Percentiles rank a stretch among this genome's conserved stretches.
phyloP scores from a whole-genome alignment of 805 yeast species.

The Sungouiozyma intestinalis region DNA sequence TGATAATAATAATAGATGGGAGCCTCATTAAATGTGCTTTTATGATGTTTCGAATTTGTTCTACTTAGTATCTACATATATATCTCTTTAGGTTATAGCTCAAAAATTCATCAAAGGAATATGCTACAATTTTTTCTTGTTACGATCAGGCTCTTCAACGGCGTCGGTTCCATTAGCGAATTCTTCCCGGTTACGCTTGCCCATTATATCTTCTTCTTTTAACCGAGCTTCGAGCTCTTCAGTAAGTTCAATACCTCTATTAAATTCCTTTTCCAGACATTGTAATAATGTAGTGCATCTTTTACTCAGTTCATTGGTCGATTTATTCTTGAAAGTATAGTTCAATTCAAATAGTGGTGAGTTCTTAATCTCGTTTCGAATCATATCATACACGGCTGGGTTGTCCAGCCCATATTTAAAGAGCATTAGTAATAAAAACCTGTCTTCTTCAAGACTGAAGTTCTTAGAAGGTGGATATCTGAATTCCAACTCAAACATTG shows the following conservation, averaged over 20 bases:
- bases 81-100: no score
- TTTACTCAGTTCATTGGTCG: slow-evolving; percentile 67
- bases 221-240: slow-evolving; percentile 20
- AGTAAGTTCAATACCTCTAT: slow-evolving; percentile 26
- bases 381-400: slow-evolving; percentile 66
- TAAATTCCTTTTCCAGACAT: slow-evolving; percentile 63
- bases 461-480: slow-evolving; percentile 60
- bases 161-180: slow-evolving; percentile 9
- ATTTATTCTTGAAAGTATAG: slow-evolving; percentile 75
- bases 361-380: slow-evolving; percentile 62
- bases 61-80: no score
- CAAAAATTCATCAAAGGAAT: no score
- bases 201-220: slow-evolving; percentile 22
- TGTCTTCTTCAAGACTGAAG: slow-evolving; percentile 82
- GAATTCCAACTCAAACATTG: slow-evolving; percentile 67
- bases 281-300: slow-evolving; percentile 71
- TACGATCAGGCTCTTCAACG: slow-evolving; percentile 4
- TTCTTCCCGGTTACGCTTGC: slow-evolving; percentile 18
- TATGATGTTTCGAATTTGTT: no score
- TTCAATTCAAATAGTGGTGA: slow-evolving; percentile 78
- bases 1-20: slow-evolving; percentile 1
- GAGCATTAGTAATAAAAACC: slow-evolving; percentile 72
- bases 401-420: slow-evolving; percentile 73
- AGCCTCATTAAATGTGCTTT: no score
- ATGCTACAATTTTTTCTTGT: slow-evolving; percentile 3